Percentiles rank a stretch among this genome's conserved stretches.
These are phyloP conservation scores for Euptelea pleiosperma DNA, from an alignment of 164 flowering plant genomes.

Conservation along the genomic window DNA sequence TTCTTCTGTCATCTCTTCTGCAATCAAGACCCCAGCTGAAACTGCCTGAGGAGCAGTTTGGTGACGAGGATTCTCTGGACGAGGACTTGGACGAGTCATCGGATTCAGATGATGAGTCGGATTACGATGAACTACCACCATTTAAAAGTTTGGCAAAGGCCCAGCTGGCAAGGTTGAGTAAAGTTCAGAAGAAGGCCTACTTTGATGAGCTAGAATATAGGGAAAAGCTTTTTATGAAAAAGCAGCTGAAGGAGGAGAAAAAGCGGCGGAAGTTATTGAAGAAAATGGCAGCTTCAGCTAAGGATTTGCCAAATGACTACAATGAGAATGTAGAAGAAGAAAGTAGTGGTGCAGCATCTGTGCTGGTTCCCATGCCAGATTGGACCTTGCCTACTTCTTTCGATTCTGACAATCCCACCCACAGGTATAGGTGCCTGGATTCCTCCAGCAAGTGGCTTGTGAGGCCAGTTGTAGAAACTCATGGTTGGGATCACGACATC, in stretches of 20 bases:
- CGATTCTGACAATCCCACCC: slow-evolving; percentile 94
- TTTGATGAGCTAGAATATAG: slow-evolving; percentile 84
- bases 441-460: slow-evolving; percentile 85
- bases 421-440: slow-evolving; percentile 86
- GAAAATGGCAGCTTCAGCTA: slow-evolving; percentile 63
- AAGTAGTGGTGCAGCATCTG: slow-evolving; percentile 64
- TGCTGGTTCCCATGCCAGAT: slow-evolving; percentile 92
- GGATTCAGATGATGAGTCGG: slow-evolving; percentile 82
- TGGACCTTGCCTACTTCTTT: slow-evolving; percentile 84
- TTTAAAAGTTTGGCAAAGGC: slow-evolving; percentile 76
- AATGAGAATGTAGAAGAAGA: slow-evolving; percentile 72
- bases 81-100: slow-evolving; percentile 72
- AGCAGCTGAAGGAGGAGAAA: slow-evolving; percentile 84
- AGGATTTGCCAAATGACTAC: slow-evolving; percentile 52
- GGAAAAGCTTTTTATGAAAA: slow-evolving; percentile 87
- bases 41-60: slow-evolving; percentile 83
- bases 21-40: slow-evolving; percentile 85
- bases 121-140: slow-evolving; percentile 85
- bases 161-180: slow-evolving; percentile 63
- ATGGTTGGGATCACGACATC: slow-evolving; percentile 99
- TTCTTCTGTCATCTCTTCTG: slow-evolving; percentile 84
- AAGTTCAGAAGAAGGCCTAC: slow-evolving; percentile 73
- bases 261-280: slow-evolving; percentile 69
- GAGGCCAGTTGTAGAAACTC: slow-evolving; percentile 85
- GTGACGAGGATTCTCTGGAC: slow-evolving; percentile 64